Base-by-base conservation (phyloP, 2,329 filamentous ascomycete species). In the Colletotrichum sp. region DNA sequence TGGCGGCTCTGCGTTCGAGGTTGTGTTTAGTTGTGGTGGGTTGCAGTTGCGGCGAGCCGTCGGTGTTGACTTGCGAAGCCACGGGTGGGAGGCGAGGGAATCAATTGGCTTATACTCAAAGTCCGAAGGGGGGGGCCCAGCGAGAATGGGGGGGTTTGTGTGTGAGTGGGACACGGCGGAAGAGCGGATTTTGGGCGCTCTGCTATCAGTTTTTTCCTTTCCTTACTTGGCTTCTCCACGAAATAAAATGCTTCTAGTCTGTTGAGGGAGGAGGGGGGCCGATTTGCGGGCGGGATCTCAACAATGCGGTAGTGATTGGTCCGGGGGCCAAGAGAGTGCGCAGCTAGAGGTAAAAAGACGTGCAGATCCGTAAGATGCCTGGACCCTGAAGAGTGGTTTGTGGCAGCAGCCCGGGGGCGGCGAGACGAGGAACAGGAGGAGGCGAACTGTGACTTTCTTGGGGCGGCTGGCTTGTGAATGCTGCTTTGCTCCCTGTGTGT, bases 21-120 rank as follows among this genome's bases (percentile, higher is more conserved):
- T 44, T 44, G n/a, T 29, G 27, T 39, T 16, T 39, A 57, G 39
- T 27, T 55, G 52, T 27, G 25, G 44, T 44, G 39, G 16, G 70
- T 68, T 76, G 70, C 52, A 61, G 49, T 55, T 74, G 34, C 27
- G 30, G 65, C 70, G 30, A 74, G 59, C 66, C 34, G 25, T 74
- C 49, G 61, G 29, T 55, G 75, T 67, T 67, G 25, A 66, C 61
- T 27, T 52, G 25, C 72, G 59, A 73, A 55, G 25, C 73, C 76
- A 77, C 76, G 76, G 34, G 76, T 34, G 62, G 69, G 59, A 77
- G 73, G 69, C 76, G 74, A 77, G 32, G 62, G 65, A 68, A 61
- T 49, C 69, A 57, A 77, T 77, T 77, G 76, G 73, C 61, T 74
- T 65, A 73, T 69, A 73, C 72, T 22, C 19, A 16, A 36, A 36